Evolutionary conservation across 2,329 filamentous ascomycete genomes (phyloP).

Genomic region (Fusarium citri): DNA sequence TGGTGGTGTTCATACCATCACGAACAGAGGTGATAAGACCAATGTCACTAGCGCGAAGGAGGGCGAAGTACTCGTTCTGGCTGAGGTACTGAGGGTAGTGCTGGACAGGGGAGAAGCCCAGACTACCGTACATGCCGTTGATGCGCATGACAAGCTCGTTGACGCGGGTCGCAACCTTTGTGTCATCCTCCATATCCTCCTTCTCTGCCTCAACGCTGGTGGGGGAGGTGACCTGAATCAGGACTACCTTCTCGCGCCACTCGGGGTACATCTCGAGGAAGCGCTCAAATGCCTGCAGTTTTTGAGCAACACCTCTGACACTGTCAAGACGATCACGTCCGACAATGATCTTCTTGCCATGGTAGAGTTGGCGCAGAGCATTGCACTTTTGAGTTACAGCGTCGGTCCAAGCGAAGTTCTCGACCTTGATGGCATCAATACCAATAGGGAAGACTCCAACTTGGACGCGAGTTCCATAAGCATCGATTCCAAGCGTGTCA

Average conservation of each 20-base stretch:
- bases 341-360: constrained; percentile 94
- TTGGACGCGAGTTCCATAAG: constrained; percentile 87
- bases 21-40: constrained; percentile 95
- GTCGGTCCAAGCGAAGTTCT: constrained; percentile 78
- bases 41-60: constrained; percentile 90
- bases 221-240: constrained; percentile 95
- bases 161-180: constrained; percentile 87
- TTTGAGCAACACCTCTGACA: constrained; percentile 93
- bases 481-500: constrained; percentile 85
- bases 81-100: constrained; percentile 95
- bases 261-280: constrained; percentile 92
- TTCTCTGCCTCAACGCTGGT: constrained; percentile 82
- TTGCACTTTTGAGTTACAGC: constrained; percentile 77
- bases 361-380: constrained; percentile 80
- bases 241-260: constrained; percentile 90
- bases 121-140: constrained; percentile 88
- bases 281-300: constrained; percentile 91
- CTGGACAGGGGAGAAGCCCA: constrained; percentile 90
- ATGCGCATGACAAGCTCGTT: constrained; percentile 92
- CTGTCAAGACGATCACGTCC: constrained; percentile 94
- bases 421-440: constrained; percentile 86
- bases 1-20: constrained; percentile 98
- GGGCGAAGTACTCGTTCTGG: constrained; percentile 91
- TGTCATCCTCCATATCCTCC: constrained; percentile 72
- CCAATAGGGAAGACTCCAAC: constrained; percentile 96